These are phyloP conservation scores for Globisporangium camurandrum DNA, from an alignment of 352 stramenopile genomes.

Conservation along the genomic window DNA sequence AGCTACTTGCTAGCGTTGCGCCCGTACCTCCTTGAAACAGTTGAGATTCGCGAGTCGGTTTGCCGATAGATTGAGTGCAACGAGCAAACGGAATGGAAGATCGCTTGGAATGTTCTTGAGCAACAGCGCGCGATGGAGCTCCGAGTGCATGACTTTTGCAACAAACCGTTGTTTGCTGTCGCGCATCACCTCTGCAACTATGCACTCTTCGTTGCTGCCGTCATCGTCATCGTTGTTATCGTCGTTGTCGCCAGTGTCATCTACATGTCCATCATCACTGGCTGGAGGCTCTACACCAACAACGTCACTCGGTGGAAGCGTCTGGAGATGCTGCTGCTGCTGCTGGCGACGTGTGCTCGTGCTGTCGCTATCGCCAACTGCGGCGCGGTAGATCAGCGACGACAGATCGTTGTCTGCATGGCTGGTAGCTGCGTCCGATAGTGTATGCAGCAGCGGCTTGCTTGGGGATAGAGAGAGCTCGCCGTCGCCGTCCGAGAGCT, in stretches of 20 bases:
- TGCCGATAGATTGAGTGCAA: constrained; percentile 51
- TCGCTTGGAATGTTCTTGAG: constrained; percentile 45
- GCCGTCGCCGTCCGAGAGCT: constrained; percentile 13
- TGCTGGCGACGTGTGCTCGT: neutral
- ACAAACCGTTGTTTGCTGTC: constrained; percentile 44
- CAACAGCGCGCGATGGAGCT: constrained; percentile 33
- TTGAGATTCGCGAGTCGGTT: constrained; percentile 43
- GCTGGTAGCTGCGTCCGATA: constrained; percentile 2
- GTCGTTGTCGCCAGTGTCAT: constrained; percentile 19
- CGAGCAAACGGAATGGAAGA: constrained; percentile 46
- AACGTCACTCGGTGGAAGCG: too few relatives aligned
- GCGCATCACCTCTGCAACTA: constrained; percentile 43
- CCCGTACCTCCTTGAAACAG: constrained; percentile 49
- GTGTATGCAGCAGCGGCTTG: neutral
- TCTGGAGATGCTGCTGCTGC: neutral
- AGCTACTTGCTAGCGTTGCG: neutral
- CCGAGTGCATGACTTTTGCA: constrained; percentile 38
- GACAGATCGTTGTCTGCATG: constrained; percentile 18
- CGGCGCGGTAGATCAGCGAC: constrained; percentile 19
- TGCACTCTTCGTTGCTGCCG: constrained; percentile 24
- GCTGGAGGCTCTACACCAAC: too few relatives aligned
- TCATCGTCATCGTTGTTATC: constrained; percentile 32
- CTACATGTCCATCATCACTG: too few relatives aligned
- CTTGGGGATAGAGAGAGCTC: constrained; percentile 1
- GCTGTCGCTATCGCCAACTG: neutral